phyloP scores from a whole-genome alignment of 148 eudicot genomes.

The Beta vulgaris region DNA sequence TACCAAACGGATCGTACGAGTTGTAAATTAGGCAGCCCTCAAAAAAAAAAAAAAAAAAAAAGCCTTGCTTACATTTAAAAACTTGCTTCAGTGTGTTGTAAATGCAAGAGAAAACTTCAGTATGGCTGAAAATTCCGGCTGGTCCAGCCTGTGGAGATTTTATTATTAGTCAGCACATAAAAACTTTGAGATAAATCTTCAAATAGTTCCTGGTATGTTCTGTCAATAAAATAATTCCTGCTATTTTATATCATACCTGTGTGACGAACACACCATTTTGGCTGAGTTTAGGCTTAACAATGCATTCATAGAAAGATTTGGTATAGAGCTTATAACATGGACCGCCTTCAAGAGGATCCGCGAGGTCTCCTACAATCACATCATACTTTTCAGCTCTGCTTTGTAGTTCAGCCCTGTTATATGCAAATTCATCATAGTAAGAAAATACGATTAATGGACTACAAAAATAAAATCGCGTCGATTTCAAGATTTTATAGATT shows the following conservation, averaged over 20 bases:
- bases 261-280: constrained; percentile 79
- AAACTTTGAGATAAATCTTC: no score
- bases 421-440: not conserved
- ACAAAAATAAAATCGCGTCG: not conserved
- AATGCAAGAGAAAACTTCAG: constrained; percentile 89
- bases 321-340: constrained; percentile 94
- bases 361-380: constrained; percentile 84
- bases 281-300: constrained; percentile 70
- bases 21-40: no score
- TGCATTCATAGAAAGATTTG: constrained; percentile 75
- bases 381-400: constrained; percentile 61
- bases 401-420: constrained; percentile 77
- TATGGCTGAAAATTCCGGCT: constrained; percentile 92
- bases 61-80: constrained; percentile 65
- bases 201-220: no score
- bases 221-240: no score
- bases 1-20: no score
- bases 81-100: constrained; percentile 89
- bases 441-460: not conserved
- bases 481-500: not conserved
- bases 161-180: not conserved
- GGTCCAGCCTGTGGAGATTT: constrained; percentile 73
- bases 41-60: no score
- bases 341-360: constrained; percentile 95
- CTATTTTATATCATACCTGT: constrained; percentile 59